These are phyloP conservation scores for Fusarium nygamai DNA, from an alignment of 2,329 filamentous ascomycete genomes.

Conservation along the genomic window DNA sequence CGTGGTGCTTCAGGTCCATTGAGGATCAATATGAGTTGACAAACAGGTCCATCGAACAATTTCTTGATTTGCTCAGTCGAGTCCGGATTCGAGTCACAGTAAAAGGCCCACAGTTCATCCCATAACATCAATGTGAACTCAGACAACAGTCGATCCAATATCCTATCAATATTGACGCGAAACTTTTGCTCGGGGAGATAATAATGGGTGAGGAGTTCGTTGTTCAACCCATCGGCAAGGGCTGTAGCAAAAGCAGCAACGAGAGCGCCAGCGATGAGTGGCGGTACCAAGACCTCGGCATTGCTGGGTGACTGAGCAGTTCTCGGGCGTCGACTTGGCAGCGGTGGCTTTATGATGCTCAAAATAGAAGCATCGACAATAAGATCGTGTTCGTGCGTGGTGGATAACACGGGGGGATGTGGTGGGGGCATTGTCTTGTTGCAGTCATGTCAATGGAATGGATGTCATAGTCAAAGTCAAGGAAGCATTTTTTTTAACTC, in stretches of 20 bases:
- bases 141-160: slow-evolving; percentile 49
- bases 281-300: slow-evolving; percentile 48
- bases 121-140: slow-evolving; percentile 48
- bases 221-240: slow-evolving; percentile 48
- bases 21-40: slow-evolving; percentile 50
- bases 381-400: slow-evolving; percentile 18
- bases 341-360: slow-evolving; percentile 48
- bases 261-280: slow-evolving; percentile 50
- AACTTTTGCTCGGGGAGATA: slow-evolving; percentile 48
- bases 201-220: slow-evolving; percentile 52
- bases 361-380: slow-evolving; percentile 24
- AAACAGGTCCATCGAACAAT: slow-evolving; percentile 51
- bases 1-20: slow-evolving; percentile 50
- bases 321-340: slow-evolving; percentile 46
- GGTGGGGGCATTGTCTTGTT: slow-evolving; percentile 40
- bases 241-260: slow-evolving; percentile 49
- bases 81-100: slow-evolving; percentile 44
- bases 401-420: slow-evolving; percentile 39
- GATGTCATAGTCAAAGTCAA: slow-evolving; percentile 30
- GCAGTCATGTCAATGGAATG: slow-evolving; percentile 1
- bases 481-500: slow-evolving; percentile 5
- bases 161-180: slow-evolving; percentile 49
- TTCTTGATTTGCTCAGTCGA: slow-evolving; percentile 46
- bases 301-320: slow-evolving; percentile 44
- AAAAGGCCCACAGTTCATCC: slow-evolving; percentile 51